These are phyloP conservation scores for Heritiera fomes DNA, from an alignment of 345 rosid species.

Conservation along the genomic window DNA sequence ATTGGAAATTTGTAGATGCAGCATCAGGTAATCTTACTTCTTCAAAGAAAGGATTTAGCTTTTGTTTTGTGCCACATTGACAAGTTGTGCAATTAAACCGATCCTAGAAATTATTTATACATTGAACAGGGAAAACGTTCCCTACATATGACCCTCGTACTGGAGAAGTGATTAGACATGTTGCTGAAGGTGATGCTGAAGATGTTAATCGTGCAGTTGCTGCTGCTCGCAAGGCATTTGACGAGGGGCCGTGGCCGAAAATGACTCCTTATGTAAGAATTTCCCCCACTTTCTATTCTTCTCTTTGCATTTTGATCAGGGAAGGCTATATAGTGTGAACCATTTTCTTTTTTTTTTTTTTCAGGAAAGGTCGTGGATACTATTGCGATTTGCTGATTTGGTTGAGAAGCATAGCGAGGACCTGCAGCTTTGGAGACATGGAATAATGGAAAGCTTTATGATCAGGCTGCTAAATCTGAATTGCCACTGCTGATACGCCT, in stretches of 20 bases:
- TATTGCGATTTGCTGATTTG: constrained; percentile 81
- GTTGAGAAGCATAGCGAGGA: constrained; percentile 84
- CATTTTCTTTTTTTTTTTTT: constrained; percentile 10
- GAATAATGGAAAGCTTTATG: constrained; percentile 89
- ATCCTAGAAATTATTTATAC: constrained; percentile 12
- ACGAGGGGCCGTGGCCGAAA: constrained; percentile 79
- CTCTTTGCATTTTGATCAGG: not conserved
- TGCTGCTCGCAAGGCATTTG: constrained; percentile 79
- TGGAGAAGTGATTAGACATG: constrained; percentile 63
- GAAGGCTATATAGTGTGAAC: not conserved
- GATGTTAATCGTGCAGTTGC: constrained; percentile 64
- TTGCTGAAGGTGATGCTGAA: constrained; percentile 72
- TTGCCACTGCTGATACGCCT: constrained; percentile 72
- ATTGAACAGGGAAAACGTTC: constrained; percentile 56
- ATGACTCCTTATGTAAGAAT: constrained; percentile 59
- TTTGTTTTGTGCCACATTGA: not conserved
- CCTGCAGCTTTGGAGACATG: constrained; percentile 90
- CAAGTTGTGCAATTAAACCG: not conserved
- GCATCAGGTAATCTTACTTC: constrained; percentile 62
- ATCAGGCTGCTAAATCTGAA: constrained; percentile 62
- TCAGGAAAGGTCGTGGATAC: constrained; percentile 79
- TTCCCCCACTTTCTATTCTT: not conserved
- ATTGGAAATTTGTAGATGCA: constrained; percentile 84
- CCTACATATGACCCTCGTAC: constrained; percentile 69
- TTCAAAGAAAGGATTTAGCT: not conserved